Evolutionary conservation across 331 rosid species (phyloP).

Genomic region (Stylosanthes scabra): DNA sequence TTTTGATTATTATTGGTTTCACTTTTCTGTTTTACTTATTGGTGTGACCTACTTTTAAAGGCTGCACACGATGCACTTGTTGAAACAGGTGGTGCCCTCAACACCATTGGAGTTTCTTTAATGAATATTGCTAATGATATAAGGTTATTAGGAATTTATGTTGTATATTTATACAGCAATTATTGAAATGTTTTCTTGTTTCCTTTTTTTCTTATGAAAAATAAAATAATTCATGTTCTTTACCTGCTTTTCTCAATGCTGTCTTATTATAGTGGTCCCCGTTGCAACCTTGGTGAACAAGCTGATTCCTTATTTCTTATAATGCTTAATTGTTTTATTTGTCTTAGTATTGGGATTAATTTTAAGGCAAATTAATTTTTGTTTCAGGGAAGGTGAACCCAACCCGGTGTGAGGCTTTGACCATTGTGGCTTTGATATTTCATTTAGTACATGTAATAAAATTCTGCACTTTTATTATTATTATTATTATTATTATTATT

Average conservation of each 20-base stretch:
- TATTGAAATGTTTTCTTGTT: neutral
- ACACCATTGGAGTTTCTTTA: conserved; percentile 84
- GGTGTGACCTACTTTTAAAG: no score
- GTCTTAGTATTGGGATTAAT: conserved; percentile 24
- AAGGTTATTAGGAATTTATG: no score
- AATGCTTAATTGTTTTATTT: conserved; percentile 23
- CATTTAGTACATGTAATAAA: no score
- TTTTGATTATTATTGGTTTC: no score
- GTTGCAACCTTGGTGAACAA: conserved; percentile 94
- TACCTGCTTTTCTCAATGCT: conserved; percentile 37
- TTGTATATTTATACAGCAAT: conserved; percentile 15
- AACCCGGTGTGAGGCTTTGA: conserved; percentile 98
- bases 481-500: no score
- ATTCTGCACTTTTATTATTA: no score
- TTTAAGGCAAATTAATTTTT: conserved; percentile 34
- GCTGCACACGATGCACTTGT: conserved; percentile 99
- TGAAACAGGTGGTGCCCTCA: conserved; percentile 90
- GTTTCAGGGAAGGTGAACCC: conserved; percentile 99
- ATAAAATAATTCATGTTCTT: neutral
- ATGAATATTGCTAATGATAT: no score
- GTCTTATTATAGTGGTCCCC: conserved; percentile 82
- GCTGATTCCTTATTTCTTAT: conserved; percentile 19
- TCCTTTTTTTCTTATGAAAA: neutral
- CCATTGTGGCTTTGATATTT: no score
- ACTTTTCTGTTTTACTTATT: no score